Evolutionary conservation across 805 yeast species (phyloP), one percentile per base, ranked within the genome.

Genomic region (Phaffomyces antillensis): DNA sequence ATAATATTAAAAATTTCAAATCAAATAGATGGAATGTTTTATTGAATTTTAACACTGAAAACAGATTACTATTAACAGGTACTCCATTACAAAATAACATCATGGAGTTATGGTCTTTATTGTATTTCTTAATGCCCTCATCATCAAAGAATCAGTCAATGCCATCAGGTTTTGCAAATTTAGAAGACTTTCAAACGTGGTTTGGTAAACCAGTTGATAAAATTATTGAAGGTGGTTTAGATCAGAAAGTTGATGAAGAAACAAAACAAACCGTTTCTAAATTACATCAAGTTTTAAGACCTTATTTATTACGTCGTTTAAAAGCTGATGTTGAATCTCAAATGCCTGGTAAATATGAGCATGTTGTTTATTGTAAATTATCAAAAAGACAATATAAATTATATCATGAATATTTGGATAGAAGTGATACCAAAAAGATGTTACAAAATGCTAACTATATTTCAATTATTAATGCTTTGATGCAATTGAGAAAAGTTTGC

Each of bases 321-420:
- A 93, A 93, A 61, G 88, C 86, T 18, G 99, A 93, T 64, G 99
- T 93, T 13, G 99, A 93, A 57, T 89, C 91, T 59, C 99, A 93
- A 64, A 93, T 93, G 99, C 99, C 99, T 1, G 96, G 86, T 0
- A 93, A 93, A 59, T 86, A 89, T 62, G 99, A 93, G 62, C 99
- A 93, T 62, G 82, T 93, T 47, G 81, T 93, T 7, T 87, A 86
- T 60, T 95, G 99, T 67, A 77, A 96, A 25, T 67, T 93, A 38
- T 89, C 97, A 2, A 89, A 93, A 56, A 76, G 99, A 52, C 99
- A 93, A 61, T 68, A 98, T 48, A 86, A 78, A 56, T 65, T 93
- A 44, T 93, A 93, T 57, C 99, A 93, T 62, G 99, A 93, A 63
- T 93, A 93, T 59, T 87, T 93, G 95, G 85, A 96, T 2, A 73